Evolutionary conservation across 1,284 basidiomycete genomes (phyloP).

Genomic region (Chondrostereum purpureum): DNA sequence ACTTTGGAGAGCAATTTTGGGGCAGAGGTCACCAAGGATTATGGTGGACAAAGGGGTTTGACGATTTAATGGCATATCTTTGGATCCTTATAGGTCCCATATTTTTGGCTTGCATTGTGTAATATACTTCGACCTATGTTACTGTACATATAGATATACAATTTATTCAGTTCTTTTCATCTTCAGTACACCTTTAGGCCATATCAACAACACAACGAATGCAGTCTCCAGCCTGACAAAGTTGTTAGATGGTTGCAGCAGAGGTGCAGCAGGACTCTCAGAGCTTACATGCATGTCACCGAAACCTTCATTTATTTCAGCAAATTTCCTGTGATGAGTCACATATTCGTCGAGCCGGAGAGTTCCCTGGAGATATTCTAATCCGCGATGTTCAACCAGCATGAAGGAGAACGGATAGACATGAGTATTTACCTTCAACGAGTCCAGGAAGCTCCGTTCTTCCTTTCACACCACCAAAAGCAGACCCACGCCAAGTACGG

Average conservation of each 20-base stretch:
- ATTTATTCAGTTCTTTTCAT: not conserved
- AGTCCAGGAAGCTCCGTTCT: slow-evolving; percentile 90
- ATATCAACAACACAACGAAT: slow-evolving; percentile 89
- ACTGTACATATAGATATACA: not conserved
- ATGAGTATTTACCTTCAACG: slow-evolving; percentile 58
- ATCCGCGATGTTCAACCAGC: too few species aligned
- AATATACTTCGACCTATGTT: too few species aligned
- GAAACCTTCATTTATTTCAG: slow-evolving; percentile 86
- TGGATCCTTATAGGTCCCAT: too few species aligned
- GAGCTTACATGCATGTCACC: slow-evolving; percentile 88
- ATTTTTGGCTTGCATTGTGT: too few species aligned
- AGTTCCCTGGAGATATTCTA: slow-evolving; percentile 69
- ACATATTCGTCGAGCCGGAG: slow-evolving; percentile 88
- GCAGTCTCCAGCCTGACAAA: slow-evolving; percentile 75
- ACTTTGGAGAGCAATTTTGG: slow-evolving; percentile 68
- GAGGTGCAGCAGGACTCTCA: not conserved
- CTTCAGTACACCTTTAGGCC: slow-evolving; percentile 27
- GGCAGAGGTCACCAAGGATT: slow-evolving; percentile 39
- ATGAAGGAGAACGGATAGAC: too few species aligned
- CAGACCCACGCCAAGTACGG: slow-evolving; percentile 90
- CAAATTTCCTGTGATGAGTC: slow-evolving; percentile 71
- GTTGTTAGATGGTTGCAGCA: slow-evolving; percentile 3
- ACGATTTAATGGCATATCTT: too few species aligned
- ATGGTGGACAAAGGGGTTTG: slow-evolving; percentile 49
- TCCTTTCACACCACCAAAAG: slow-evolving; percentile 98